Conservation (phyloP, 2,329 filamentous ascomycete species). For the Aureobasidium sp. region DNA sequence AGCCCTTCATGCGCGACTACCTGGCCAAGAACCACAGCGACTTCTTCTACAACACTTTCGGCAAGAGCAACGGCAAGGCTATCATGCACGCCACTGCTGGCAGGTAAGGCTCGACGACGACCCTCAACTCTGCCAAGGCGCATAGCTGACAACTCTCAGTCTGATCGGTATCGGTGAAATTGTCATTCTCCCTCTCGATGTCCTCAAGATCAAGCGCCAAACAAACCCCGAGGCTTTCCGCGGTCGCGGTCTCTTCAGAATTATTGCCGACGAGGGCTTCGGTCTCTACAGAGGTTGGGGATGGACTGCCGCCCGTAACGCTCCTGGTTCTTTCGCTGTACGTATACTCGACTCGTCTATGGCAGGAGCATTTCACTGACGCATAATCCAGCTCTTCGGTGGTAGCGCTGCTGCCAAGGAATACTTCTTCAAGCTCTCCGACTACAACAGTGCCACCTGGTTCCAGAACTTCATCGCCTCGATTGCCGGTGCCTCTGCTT, state of each 20-base stretch:
- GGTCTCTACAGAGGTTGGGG: constrained; percentile 93
- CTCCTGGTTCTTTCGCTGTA: constrained; percentile 93
- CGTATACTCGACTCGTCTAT: constrained; percentile 31
- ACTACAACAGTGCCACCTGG: constrained; percentile 96
- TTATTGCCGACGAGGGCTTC: constrained; percentile 89
- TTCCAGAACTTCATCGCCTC: constrained; percentile 96
- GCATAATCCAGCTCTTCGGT: constrained; percentile 68
- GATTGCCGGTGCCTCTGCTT: constrained; percentile 88
- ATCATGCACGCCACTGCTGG: constrained; percentile 96
- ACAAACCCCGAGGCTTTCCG: constrained; percentile 98
- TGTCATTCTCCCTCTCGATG: constrained; percentile 86
- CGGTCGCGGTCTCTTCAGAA: constrained; percentile 81
- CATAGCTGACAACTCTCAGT: constrained; percentile 38
- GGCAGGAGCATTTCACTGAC: neutral
- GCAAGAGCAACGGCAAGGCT: constrained; percentile 95
- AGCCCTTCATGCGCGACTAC: constrained; percentile 90
- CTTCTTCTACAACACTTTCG: constrained; percentile 82
- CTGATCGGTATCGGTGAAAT: constrained; percentile 97
- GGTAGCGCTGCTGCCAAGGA: constrained; percentile 97
- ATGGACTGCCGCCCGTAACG: constrained; percentile 96
- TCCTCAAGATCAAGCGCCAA: constrained; percentile 98
- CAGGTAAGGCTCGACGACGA: constrained; percentile 48
- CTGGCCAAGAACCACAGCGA: constrained; percentile 71
- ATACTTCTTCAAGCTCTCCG: constrained; percentile 79
- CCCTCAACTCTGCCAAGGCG: neutral